These are phyloP conservation scores for Trypethelium eluteriae DNA, from an alignment of 495 filamentous ascomycete species.

Conservation along the genomic window DNA sequence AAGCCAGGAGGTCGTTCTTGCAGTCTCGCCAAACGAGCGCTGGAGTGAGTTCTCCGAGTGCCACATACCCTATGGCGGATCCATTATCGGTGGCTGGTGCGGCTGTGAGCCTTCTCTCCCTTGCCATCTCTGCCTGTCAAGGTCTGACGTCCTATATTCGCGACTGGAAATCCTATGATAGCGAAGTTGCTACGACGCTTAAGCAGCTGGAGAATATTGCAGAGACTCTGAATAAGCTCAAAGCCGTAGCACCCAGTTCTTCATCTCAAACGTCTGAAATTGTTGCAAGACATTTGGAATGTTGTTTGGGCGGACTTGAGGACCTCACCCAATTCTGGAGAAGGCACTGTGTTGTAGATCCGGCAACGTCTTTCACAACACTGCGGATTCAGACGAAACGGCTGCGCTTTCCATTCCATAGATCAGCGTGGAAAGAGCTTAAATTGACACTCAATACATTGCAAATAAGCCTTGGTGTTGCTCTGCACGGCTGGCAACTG, in stretches of 20 bases:
- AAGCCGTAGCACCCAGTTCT: background rate
- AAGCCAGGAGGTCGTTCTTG: too few species aligned
- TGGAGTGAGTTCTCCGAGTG: too few species aligned
- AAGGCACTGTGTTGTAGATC: background rate
- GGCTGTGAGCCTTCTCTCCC: background rate
- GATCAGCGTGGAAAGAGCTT: background rate
- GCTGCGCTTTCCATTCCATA: background rate
- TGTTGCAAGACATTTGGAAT: background rate
- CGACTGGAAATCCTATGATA: background rate
- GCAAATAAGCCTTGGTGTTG: background rate
- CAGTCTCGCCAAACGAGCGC: too few species aligned
- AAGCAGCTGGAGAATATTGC: background rate
- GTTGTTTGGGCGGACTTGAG: background rate
- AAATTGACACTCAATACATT: background rate
- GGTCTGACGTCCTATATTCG: background rate
- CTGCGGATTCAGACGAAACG: background rate
- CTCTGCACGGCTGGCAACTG: background rate
- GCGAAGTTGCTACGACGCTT: background rate
- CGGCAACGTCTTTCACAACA: background rate
- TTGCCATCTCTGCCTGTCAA: background rate
- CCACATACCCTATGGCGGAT: background rate
- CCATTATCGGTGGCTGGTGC: background rate
- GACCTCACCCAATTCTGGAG: background rate
- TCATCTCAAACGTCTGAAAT: background rate
- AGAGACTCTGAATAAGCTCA: background rate